A percentile compares a stretch with the other conserved stretches of the same genome.
Evolutionary conservation across 2,329 filamentous ascomycete species (phyloP).

Genomic region (Penicillium sp.): DNA sequence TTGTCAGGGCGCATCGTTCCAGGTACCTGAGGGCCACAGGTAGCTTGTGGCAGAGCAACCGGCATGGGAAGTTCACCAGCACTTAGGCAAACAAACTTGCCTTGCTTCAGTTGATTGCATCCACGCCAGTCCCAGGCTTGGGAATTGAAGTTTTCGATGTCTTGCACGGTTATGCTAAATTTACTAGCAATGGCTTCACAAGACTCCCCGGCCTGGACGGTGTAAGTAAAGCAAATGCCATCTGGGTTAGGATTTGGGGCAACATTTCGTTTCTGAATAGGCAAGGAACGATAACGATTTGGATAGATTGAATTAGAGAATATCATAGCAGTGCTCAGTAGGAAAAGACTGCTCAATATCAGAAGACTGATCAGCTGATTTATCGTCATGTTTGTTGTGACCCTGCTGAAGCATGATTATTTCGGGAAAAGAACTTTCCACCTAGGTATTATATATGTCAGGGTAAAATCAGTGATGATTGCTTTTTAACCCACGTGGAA

Average conservation of each 20-base stretch:
- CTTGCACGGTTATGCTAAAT: constrained; percentile 32
- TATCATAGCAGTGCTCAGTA: no score
- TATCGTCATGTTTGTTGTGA: no score
- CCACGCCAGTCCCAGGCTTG: constrained; percentile 44
- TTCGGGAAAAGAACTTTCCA: no score
- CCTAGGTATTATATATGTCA: no score
- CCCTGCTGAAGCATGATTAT: no score
- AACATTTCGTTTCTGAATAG: no score
- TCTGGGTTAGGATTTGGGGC: constrained; percentile 8
- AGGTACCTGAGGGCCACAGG: constrained; percentile 45
- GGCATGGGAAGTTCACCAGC: constrained; percentile 41
- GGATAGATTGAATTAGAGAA: no score
- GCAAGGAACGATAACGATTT: no score
- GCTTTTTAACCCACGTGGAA: no score
- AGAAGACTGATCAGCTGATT: no score
- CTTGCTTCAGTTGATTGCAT: constrained; percentile 32
- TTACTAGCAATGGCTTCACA: constrained; percentile 33
- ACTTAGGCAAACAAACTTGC: constrained; percentile 39
- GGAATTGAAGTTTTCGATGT: constrained; percentile 41
- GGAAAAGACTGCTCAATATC: no score
- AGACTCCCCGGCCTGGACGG: constrained; percentile 30
- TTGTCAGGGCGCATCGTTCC: constrained; percentile 33
- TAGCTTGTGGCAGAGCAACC: constrained; percentile 31
- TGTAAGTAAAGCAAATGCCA: constrained; percentile 38
- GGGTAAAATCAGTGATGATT: no score